phyloP scores from a whole-genome alignment of 106 monocot species.

The Phalaenopsis equestris region DNA sequence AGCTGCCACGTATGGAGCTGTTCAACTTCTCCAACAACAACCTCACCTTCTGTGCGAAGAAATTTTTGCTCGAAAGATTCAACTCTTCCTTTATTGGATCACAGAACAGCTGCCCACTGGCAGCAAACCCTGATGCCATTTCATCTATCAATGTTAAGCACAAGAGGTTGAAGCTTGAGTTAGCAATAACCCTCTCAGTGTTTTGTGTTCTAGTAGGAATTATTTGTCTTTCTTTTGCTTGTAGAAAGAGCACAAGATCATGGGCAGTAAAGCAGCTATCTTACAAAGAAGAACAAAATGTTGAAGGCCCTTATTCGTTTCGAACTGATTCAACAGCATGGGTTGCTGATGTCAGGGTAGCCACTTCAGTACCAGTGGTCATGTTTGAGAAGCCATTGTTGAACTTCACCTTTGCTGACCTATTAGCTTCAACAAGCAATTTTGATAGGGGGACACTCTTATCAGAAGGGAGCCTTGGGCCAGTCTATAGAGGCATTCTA shows the following conservation, averaged over 20 bases:
- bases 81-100: constrained; percentile 48
- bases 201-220: constrained; percentile 33
- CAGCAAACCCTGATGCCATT: constrained; percentile 47
- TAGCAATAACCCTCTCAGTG: constrained; percentile 37
- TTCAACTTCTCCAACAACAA: constrained; percentile 90
- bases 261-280: constrained; percentile 47
- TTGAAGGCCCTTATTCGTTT: constrained; percentile 67
- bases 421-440: constrained; percentile 55
- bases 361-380: constrained; percentile 69
- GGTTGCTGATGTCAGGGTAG: constrained; percentile 66
- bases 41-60: constrained; percentile 52
- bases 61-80: constrained; percentile 24
- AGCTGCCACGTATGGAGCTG: constrained; percentile 29
- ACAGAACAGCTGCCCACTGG: constrained; percentile 62
- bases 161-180: constrained; percentile 27
- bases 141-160: constrained; percentile 10
- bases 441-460: constrained; percentile 65
- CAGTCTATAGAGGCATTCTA: constrained; percentile 67
- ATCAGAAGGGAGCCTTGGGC: constrained; percentile 70
- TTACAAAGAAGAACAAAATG: constrained; percentile 35
- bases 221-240: constrained; percentile 27
- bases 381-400: constrained; percentile 88
- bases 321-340: constrained; percentile 67
- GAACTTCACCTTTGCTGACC: constrained; percentile 74
- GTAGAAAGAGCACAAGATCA: constrained; percentile 21